A percentile compares a stretch with the other conserved stretches of the same genome.
Conservation (phyloP, 495 filamentous ascomycete genomes). For the Cryomyces minteri region DNA sequence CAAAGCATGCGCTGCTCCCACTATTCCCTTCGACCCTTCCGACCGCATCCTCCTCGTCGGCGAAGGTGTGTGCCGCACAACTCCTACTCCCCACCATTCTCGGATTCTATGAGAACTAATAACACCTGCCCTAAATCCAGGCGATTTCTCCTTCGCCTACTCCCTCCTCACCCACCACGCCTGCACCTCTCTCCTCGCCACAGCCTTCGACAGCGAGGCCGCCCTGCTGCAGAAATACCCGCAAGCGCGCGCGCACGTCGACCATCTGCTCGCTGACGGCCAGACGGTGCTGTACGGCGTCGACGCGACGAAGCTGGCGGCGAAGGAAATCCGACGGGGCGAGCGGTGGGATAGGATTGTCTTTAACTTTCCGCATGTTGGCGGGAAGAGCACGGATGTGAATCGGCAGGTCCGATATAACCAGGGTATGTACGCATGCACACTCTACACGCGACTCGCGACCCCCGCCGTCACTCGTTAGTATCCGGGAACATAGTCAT, state of each 20-base stretch:
- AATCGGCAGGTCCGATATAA: constrained; percentile 87
- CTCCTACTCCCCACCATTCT: neutral
- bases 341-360: constrained; percentile 52
- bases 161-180: constrained; percentile 54
- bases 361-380: constrained; percentile 96
- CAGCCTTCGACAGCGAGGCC: constrained; percentile 38
- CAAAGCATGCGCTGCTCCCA: constrained; percentile 16
- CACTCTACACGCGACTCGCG: too few relatives aligned
- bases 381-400: constrained; percentile 78
- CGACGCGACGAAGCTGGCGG: constrained; percentile 54
- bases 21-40: constrained; percentile 52
- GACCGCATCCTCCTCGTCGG: constrained; percentile 72
- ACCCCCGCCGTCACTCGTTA: too few relatives aligned
- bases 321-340: constrained; percentile 17
- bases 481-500: too few relatives aligned
- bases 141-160: constrained; percentile 76
- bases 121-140: constrained; percentile 9
- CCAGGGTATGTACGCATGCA: constrained; percentile 31
- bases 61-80: constrained; percentile 35
- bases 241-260: constrained; percentile 42
- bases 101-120: constrained; percentile 1
- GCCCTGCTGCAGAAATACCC: constrained; percentile 49
- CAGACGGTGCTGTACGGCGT: constrained; percentile 45
- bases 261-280: constrained; percentile 27
- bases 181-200: constrained; percentile 45